Base-by-base conservation (phyloP, 2,329 filamentous ascomycete species). In the Scleromitrula shiraiana region DNA sequence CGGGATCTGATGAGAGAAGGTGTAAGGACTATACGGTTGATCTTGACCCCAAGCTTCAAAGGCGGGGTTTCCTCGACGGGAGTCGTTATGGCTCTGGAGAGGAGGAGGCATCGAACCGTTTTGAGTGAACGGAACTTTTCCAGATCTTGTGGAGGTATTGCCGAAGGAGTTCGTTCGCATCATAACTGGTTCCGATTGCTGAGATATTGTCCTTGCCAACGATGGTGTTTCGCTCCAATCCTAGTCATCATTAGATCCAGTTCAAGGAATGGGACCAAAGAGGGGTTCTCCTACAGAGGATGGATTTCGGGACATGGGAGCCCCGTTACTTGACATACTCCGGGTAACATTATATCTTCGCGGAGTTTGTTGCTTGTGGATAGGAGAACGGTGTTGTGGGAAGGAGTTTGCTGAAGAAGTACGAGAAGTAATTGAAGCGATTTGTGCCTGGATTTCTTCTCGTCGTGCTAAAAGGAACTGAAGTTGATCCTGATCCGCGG, bases 171-270 rank as follows among this genome's bases (percentile, higher is more conserved):
- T 57, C 3, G 48, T 54, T 30, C 62, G 56, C 35, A 56, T 51
- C 61, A 64, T 64, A 2, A 53, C 45, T 17, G 59, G 53, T 42
- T 58, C 56, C 4, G 61, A 61, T 24, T 52, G 57, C 49, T 62
- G 59, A 6, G 62, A 64, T 10, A 59, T 51, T 14, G 56, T 53
- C 49, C 61, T 49, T 37, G 46, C 43, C 32, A 46, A 51, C n/a
- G 40, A 27, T 14, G 55, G 50, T n/a, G 51, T 41, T 41, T 57
- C 55, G 8, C 49, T 56, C 36, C 58, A 55, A 36, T 61, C 59
- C 60, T 63, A 55, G 22, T 44, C 51, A 44, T 46, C 20, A 53
- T 61, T 60, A 58, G 57, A 59, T 41, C 36, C 33, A 49, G 46
- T 23, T 48, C 19, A 53, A 44, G 50, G 24, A 53, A 27, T 15